Evolutionary conservation across 768 basidiomycete genomes (phyloP).

Genomic region (Dacryopinax spathularia): DNA sequence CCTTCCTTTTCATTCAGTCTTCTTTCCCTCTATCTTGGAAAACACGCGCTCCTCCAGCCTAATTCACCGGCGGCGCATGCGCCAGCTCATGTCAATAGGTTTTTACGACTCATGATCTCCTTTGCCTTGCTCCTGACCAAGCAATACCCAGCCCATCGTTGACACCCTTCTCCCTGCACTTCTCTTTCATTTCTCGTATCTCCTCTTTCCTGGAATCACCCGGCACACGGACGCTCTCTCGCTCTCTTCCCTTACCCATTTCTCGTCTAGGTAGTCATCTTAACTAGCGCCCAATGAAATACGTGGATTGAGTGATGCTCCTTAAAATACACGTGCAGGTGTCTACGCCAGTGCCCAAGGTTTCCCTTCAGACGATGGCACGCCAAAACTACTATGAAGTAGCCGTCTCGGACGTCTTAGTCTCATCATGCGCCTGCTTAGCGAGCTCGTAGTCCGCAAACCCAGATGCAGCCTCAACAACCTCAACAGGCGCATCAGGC

Average conservation of each 20-base stretch:
- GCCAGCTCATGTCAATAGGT: not conserved
- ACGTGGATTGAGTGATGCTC: slow-evolving; percentile 1
- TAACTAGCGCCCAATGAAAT: not conserved
- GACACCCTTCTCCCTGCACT: not conserved
- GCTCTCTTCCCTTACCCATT: not conserved
- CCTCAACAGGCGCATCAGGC: slow-evolving; percentile 73
- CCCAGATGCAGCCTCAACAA: slow-evolving; percentile 67
- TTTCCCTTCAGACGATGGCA: too few relatives aligned
- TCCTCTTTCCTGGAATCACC: not conserved
- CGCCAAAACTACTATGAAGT: not conserved
- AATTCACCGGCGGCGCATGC: not conserved
- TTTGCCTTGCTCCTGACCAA: not conserved
- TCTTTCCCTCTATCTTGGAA: not conserved
- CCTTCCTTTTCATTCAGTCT: not conserved
- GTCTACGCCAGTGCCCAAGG: too few relatives aligned
- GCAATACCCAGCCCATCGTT: slow-evolving; percentile 4
- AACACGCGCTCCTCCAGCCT: not conserved
- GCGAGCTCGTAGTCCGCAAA: slow-evolving; percentile 27
- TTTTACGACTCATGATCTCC: not conserved
- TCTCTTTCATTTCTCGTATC: not conserved
- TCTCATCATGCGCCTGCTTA: slow-evolving; percentile 1
- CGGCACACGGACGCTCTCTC: not conserved
- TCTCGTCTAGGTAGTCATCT: not conserved
- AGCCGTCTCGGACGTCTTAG: not conserved
- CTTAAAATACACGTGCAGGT: not conserved